A percentile compares a stretch with the other conserved stretches of the same genome.
phyloP scores from a whole-genome alignment of 805 yeast species.

The Wickerhamiella kurtzmanii region DNA sequence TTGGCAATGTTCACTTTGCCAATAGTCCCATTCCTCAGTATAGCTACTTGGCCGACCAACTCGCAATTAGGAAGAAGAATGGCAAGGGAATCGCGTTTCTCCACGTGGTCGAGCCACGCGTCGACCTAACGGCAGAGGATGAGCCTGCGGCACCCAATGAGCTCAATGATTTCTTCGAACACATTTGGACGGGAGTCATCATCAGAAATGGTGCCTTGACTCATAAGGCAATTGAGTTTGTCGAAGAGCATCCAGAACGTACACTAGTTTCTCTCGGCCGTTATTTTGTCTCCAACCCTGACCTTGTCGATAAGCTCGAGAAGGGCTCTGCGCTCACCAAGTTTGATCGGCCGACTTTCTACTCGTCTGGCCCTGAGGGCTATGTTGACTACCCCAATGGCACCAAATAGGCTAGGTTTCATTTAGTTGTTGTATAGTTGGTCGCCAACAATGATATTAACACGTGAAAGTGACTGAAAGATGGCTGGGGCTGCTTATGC shows the following conservation, averaged over 20 bases:
- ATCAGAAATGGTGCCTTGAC: conserved; percentile 16
- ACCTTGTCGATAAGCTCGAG: conserved; percentile 34
- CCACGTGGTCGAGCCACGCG: conserved; percentile 36
- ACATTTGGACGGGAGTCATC: conserved; percentile 17
- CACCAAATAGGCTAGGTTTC: neutral
- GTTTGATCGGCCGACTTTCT: conserved; percentile 41
- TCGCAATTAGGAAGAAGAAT: neutral
- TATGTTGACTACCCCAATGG: conserved; percentile 32
- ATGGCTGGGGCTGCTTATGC: too few species aligned
- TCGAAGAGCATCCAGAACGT: conserved; percentile 20
- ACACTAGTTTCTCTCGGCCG: conserved; percentile 34
- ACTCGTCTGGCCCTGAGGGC: conserved; percentile 29
- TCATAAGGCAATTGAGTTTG: conserved; percentile 2
- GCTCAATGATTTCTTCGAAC: conserved; percentile 15
- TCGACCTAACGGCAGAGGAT: conserved; percentile 7
- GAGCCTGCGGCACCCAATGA: conserved; percentile 4
- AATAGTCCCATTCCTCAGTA: neutral
- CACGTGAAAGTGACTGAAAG: too few species aligned
- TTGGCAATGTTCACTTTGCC: neutral
- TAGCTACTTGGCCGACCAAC: neutral
- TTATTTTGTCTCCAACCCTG: conserved; percentile 42
- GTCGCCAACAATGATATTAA: too few species aligned
- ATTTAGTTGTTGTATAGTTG: too few species aligned
- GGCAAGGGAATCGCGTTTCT: conserved; percentile 30
- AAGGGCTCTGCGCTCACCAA: conserved; percentile 30